Evolutionary conservation across 495 filamentous ascomycete genomes (phyloP).

Genomic region (Aspergillus asperescens): DNA sequence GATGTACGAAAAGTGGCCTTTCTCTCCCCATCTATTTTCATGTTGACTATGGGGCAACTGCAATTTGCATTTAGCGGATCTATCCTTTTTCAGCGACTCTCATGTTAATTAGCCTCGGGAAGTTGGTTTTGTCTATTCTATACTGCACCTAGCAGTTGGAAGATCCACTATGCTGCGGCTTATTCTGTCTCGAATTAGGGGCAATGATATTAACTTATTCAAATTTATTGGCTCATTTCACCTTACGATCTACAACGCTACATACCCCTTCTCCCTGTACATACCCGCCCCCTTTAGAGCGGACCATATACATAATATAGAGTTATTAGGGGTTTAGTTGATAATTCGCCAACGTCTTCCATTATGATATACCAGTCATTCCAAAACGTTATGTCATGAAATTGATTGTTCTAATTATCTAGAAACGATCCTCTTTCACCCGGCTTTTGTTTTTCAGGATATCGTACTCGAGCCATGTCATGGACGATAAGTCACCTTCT

Average conservation of each 20-base stretch:
- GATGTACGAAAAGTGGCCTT: neutral
- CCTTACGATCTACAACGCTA: too few species aligned
- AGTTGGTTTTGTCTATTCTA: slow-evolving; percentile 1
- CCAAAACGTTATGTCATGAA: neutral
- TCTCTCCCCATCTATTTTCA: neutral
- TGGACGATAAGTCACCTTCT: slow-evolving; percentile 53
- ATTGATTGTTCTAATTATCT: neutral
- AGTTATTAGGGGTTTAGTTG: neutral
- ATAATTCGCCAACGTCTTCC: neutral
- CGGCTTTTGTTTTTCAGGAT: slow-evolving; percentile 51
- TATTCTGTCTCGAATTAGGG: neutral
- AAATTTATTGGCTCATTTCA: too few species aligned
- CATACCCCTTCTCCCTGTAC: too few species aligned
- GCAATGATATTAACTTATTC: neutral
- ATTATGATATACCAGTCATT: neutral
- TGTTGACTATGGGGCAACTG: neutral
- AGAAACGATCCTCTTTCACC: slow-evolving; percentile 45
- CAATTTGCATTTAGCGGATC: slow-evolving; percentile 6
- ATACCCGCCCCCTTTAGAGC: too few species aligned
- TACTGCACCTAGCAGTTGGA: neutral
- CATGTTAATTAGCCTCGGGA: slow-evolving; percentile 3
- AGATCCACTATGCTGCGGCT: neutral
- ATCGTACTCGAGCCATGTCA: slow-evolving; percentile 84
- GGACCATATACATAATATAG: neutral
- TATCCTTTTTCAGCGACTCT: slow-evolving; percentile 1